These are phyloP conservation scores for Podospora fimiseda DNA, from an alignment of 495 filamentous ascomycete species.

Conservation along the genomic window DNA sequence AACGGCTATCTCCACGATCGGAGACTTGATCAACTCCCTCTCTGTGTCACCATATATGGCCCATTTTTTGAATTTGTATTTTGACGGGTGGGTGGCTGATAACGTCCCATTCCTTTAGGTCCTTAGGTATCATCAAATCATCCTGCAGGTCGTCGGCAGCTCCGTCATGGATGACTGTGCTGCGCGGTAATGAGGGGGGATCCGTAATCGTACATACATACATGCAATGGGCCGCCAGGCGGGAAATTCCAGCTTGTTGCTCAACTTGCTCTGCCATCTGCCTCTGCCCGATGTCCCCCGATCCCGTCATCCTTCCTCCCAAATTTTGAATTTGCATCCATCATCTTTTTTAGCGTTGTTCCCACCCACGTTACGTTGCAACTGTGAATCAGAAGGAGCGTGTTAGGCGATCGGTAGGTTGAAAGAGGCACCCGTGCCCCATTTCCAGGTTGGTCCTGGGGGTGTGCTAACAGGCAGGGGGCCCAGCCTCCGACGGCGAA, in stretches of 20 bases:
- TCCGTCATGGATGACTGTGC: background rate
- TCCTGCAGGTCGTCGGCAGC: background rate
- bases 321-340: too few species aligned
- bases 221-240: background rate
- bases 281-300: too few species aligned
- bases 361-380: too few species aligned
- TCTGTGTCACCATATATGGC: background rate
- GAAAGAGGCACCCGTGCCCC: background rate
- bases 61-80: too few species aligned
- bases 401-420: too few species aligned
- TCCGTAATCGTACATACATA: background rate
- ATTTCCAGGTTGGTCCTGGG: background rate
- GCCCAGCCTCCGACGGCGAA: background rate
- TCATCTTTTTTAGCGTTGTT: too few species aligned
- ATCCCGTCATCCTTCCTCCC: too few species aligned
- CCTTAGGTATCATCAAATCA: background rate
- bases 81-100: background rate
- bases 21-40: slow-evolving; percentile 1
- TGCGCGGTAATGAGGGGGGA: background rate
- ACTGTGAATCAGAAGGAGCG: too few species aligned
- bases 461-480: background rate
- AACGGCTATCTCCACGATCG: slow-evolving; percentile 21
- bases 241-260: background rate
- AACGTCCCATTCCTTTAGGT: background rate
- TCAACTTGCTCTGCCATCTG: too few species aligned